Conservation (phyloP, 768 basidiomycete genomes). For the Fomitopsis pulvina region DNA sequence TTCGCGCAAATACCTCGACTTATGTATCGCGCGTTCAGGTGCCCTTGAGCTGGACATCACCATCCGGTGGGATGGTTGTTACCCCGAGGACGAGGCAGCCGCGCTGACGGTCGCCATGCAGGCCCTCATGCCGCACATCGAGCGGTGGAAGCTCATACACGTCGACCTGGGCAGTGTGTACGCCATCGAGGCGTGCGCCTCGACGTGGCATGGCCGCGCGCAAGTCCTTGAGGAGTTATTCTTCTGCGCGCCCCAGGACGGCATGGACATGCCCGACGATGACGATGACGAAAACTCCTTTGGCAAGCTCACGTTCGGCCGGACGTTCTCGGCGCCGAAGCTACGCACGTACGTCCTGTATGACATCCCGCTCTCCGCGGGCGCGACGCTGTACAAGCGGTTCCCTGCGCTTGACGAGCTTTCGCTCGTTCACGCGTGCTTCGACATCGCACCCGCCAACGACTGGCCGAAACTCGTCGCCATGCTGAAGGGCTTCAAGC, state of each 20-base stretch:
- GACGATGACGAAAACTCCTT: neutral
- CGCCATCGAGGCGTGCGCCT: neutral
- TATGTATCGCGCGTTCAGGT: neutral
- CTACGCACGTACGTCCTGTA: neutral
- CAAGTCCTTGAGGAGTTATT: constrained; percentile 2
- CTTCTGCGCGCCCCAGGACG: neutral
- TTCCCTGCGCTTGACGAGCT: neutral
- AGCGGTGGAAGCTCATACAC: neutral
- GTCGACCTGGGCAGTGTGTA: neutral
- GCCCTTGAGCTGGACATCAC: neutral
- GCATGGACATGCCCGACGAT: no score
- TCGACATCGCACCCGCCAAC: neutral
- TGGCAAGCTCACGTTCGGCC: neutral
- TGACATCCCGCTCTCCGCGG: neutral
- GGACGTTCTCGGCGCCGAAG: neutral
- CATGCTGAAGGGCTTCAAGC: neutral
- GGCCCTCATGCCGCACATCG: neutral
- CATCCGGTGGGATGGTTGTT: neutral
- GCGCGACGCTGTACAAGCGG: neutral
- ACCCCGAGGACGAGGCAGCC: neutral
- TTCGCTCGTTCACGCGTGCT: neutral
- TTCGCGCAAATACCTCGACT: neutral
- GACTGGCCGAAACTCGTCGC: neutral
- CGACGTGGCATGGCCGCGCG: neutral
- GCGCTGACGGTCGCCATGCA: neutral